Evolutionary conservation across 139 green algal genomes (phyloP), one percentile per base, ranked within the genome.

Genomic region (Yamagishiella unicocca): DNA sequence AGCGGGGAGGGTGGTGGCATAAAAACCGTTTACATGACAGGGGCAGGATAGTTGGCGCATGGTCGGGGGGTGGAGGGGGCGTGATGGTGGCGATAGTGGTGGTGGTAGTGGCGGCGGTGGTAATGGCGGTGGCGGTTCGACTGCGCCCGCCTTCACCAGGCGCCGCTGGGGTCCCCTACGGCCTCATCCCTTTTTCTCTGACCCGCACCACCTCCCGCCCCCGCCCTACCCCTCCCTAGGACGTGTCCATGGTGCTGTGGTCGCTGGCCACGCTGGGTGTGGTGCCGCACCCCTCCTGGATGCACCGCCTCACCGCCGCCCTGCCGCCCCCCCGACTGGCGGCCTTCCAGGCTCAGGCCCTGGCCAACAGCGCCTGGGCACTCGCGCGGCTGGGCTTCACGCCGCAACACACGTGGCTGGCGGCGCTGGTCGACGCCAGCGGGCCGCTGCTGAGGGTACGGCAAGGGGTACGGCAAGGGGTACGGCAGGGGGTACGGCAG

Each of bases 241-340:
- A 85, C 62, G 40, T 85, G 8, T 75, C 79, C 38, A 85, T 76
- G 79, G 61, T 45, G 21, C 58, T 85, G 40, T 75, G 61, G 79
- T 67, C 79, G 1, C 29, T 85, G 27, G 79, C 79, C 38, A 46
- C 29, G 40, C 38, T 85, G 79, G 53, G 31, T 19, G 21, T 70
- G n/a, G 4, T 42, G 33, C 22, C 29, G 29, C 1, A 9, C 42
- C 46, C 31, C 74, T 24, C 74, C 42, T 83, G 75, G 75, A 35
- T 83, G 14, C 17, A 4, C 29, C 55, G 77, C 37, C 37, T 84
- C 27, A 17, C 7, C 40, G 1, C 40, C 40, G 37, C 27, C 10
- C 40, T 64, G n/a, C 21, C 58, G 1, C 33, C 42, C 10, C 2
- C 6, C 17, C 58, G 27, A 0, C 40, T 85, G 29, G 12, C 9